Evolutionary conservation across 495 filamentous ascomycete species (phyloP), one percentile per base, ranked within the genome.

Genomic region (Penicillium verhagenii): DNA sequence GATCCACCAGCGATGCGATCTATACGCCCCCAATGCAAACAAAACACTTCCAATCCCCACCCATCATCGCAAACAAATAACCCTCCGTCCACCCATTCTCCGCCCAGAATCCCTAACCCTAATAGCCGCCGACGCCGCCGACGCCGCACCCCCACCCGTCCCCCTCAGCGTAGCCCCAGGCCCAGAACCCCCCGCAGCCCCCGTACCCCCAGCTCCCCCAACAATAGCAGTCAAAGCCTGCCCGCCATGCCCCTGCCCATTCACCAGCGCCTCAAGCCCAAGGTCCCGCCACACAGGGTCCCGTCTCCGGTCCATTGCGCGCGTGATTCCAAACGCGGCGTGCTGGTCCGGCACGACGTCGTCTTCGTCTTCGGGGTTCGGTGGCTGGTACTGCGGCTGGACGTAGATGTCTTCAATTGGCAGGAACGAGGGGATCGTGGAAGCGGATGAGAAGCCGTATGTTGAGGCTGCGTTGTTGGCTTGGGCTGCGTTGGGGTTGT

Each of bases 341-440:
- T 98, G 94, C 76, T 96, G 92, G 64, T 97, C 92, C 1, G 94
- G 94, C 10, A 98, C 92, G 4, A 98, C 89, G 58, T 97, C 94
- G 63, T 98, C 94, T 72, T 98, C 94, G 67, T 98, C 94, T 72
- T 97, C 94, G 0, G 94, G 94, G 71, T 97, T 97, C 44, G 92
- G 79, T 1, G 94, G 94, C 69, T 96, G 91, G 70, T 92, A 84
- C 52, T 97, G 89, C 2, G 89, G 87, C 7, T 89, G 83, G 4
- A 98, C 88, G 76, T 92, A 91, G 70, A 98, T 90, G 50, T 95
- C 90, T 69, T 80, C 75, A 40, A 79, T 65, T 33, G 73, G 75
- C 11, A 80, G 72, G 65, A 74, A 80, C 14, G 79, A 77, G 38
- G 74, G 73, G 49, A 75, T 63, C 24, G 59, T 63, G 16, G 66